Base-by-base conservation (phyloP, 225 moss, liverwort and hornwort species). In the Sphagnum tenellum region DNA sequence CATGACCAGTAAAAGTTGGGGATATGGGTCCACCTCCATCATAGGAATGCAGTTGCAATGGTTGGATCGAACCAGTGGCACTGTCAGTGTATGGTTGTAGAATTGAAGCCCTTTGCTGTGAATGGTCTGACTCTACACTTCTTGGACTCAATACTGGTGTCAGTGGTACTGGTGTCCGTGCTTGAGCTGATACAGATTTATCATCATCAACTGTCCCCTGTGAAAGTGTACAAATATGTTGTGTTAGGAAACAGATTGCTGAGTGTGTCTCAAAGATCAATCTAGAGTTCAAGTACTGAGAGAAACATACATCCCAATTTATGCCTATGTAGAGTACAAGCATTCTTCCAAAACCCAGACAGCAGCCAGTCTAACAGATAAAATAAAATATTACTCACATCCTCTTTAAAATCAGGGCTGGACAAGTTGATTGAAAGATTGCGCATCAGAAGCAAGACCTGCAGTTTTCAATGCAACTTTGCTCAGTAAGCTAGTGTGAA, bases 371-470 rank as follows among this genome's bases (percentile, higher is more conserved):
- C 29, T 1, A 29, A 29, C 29, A 29, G 29, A 29, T 29, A 29
- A 29, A 29, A 29, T 29, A 29, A 29, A 29, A 29, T 29, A 29
- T 29, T 29, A 29, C 29, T 81, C 73, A 87, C 87, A 62, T 75
- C 72, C 62, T 86, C 98, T 13, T 89, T 82, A 61, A 99, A 89
- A 46, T 82, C 82, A 6, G 93, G 84, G 59, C 71, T 81, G 2
- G 69, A 67, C 12, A 99, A 60, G 66, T 99, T 99, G 74, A 99
- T 79, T 7, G 93, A 90, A 4, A 99, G 77, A 65, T 99, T 99
- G 67, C 93, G 83, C 90, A 99, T 99, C 71, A 99, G 59, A 62
- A 99, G 75, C 48, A 99, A 65, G 4, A 91, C 84, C 87, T 87
- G 71, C 70, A 6, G 47, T 11, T 47, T 6, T 7, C 59, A 60